Percentiles rank a stretch among this genome's conserved stretches.
These are phyloP conservation scores for Scytalidium lignicola DNA, from an alignment of 2,329 filamentous ascomycete genomes.

Conservation along the genomic window DNA sequence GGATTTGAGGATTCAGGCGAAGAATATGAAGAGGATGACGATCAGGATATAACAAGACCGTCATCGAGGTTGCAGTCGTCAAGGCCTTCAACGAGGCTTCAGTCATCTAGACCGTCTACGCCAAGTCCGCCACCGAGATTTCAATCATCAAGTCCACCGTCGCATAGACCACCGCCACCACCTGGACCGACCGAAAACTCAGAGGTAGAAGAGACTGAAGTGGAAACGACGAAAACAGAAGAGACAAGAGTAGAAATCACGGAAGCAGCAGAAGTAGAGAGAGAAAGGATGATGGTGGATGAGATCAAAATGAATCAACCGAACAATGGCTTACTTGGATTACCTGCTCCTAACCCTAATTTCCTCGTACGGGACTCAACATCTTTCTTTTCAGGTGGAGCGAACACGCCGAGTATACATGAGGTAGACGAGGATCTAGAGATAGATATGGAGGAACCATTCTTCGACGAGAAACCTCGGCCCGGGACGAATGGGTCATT, in stretches of 20 bases:
- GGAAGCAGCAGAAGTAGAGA: not conserved
- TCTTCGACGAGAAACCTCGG: constrained; percentile 10
- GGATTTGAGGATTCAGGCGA: constrained; percentile 51
- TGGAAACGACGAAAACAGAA: not conserved
- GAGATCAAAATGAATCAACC: not conserved
- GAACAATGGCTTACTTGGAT: not conserved
- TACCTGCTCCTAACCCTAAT: not conserved
- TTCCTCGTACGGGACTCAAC: constrained; percentile 33
- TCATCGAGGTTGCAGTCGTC: not conserved
- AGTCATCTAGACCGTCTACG: not conserved
- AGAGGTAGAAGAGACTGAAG: not conserved
- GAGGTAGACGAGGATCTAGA: constrained; percentile 7
- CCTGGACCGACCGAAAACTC: not conserved
- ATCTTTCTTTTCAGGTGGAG: constrained; percentile 31
- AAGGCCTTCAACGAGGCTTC: constrained; percentile 2
- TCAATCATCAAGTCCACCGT: not conserved
- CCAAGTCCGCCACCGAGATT: not conserved
- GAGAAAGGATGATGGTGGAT: not conserved
- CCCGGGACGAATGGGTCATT: constrained; percentile 12
- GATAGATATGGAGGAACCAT: constrained; percentile 9
- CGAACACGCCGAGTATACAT: constrained; percentile 34
- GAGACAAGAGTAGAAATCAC: not conserved
- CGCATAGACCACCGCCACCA: not conserved
- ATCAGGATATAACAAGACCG: constrained; percentile 12
- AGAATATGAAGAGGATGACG: constrained; percentile 39